Base-by-base conservation (phyloP, 2,329 filamentous ascomycete genomes). In the Aureobasidium namibiae region DNA sequence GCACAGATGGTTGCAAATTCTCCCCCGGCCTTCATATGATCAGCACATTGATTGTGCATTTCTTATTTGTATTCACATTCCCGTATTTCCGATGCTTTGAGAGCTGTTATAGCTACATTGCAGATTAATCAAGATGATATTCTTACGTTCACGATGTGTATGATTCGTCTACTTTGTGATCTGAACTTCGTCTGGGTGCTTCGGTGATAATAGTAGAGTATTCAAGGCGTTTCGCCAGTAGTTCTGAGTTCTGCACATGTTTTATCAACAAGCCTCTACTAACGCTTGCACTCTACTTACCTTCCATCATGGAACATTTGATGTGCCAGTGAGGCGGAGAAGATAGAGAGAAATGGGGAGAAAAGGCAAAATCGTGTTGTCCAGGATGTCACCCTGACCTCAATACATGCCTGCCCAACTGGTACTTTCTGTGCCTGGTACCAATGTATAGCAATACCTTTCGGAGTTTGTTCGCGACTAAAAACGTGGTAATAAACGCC, bases 31-130 rank as follows among this genome's bases (percentile, higher is more conserved):
- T 59, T 59, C 23, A 59, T 59, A 23, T 59, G 13, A 53, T 39
- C 24, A 38, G 54, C 52, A 56, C 39, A 56, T 56, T 56, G 52
- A 54, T 54, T 54, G 50, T 54, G 50, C 38, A 42, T 33, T 54
- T 21, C 8, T 23, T 18, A 54, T 54, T 23, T 29, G 36, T 54
- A 42, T 33, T 24, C n/a, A 41, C 26, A 8, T 33, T 42, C 24
- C 34, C n/a, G 50, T 23, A 31, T 42, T 14, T 11, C 29, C 13
- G 16, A 9, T 31, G n/a, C 50, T 54, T 42, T 42, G 7, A 11
- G 24, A 16, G 50, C 10, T 4, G 16, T 26, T 26, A 16, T 42
- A 54, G 26, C 16, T 23, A 52, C 34, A 52, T 39, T 38, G 29
- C 23, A 26, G 34, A 39, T 29, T 52, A 38, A 39, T 18, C 48